Base-by-base conservation (phyloP, 371 early-diverging fungal species). In the Mucor piriformis region DNA sequence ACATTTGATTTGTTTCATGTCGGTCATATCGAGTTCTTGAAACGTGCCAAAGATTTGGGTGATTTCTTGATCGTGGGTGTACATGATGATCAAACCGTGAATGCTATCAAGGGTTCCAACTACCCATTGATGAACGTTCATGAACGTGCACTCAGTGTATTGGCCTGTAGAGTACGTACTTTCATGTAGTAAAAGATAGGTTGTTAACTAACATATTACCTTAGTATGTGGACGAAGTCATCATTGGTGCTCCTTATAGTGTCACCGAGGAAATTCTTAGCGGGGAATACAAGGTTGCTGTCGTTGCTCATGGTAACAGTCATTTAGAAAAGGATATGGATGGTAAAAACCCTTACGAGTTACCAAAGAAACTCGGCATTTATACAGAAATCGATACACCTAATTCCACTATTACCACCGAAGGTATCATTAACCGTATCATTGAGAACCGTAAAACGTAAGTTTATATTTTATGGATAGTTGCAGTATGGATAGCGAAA, bases 1-100 rank as follows among this genome's bases (percentile, higher is more conserved):
- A 91, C 93, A 7, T 99, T 96, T 79, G 99, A 99, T 72, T 72
- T 99, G 63, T 99, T 97, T 85, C 99, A 97, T 74, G 83, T 90
- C 6, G 99, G 99, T 20, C 98, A 99, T 73, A 91, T 94, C 65
- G 92, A 93, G 74, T 93, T 96, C 70, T 78, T 99, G 67, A 89
- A 90, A 67, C 86, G 91, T 56, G 96, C 95, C 29, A 92, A 88
- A 62, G 88, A 83, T 55, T 72, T 88, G 44, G 95, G 96, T 47
- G 91, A 94, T 72, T 95, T 90, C 62, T 73, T 99, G 53, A 77
- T 99, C 25, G 97, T 95, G 12, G 99, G 99, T 32, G 82, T 99
- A 13, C 95, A 95, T 68, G 92, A 93, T 61, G 96, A 97, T 79
- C 86, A 84, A 83, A 88, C 89, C 6, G 94, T 95, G 40, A 94